Evolutionary conservation across 2,329 filamentous ascomycete genomes (phyloP).

Genomic region (Xylariaceae sp.): DNA sequence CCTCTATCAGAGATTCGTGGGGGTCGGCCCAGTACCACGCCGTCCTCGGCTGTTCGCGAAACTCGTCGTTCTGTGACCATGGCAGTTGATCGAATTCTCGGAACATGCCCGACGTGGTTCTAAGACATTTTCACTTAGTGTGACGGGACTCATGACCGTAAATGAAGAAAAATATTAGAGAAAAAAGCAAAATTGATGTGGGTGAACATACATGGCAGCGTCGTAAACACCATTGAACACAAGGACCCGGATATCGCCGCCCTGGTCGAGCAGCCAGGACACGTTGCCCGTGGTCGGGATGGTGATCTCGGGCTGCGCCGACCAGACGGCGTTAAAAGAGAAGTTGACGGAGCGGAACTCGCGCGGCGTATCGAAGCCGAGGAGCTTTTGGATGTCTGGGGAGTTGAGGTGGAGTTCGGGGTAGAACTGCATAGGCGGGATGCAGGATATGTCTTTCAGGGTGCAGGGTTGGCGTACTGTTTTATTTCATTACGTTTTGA

Average conservation of each 20-base stretch:
- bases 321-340: slow-evolving; percentile 8
- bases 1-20: background rate
- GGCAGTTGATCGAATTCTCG: slow-evolving; percentile 8
- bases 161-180: background rate
- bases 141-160: background rate
- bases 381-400: slow-evolving; percentile 6
- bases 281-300: slow-evolving; percentile 11
- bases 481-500: background rate
- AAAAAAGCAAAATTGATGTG: background rate
- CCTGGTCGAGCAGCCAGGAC: slow-evolving; percentile 9
- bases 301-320: slow-evolving; percentile 5
- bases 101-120: slow-evolving; percentile 8
- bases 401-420: slow-evolving; percentile 4
- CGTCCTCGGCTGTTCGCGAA: slow-evolving; percentile 4
- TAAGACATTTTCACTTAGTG: background rate
- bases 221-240: slow-evolving; percentile 13
- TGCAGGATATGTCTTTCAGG: slow-evolving; percentile 5
- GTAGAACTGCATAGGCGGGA: slow-evolving; percentile 8
- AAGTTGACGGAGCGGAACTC: slow-evolving; percentile 7
- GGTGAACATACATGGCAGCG: slow-evolving; percentile 8
- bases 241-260: slow-evolving; percentile 3
- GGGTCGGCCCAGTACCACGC: slow-evolving; percentile 7
- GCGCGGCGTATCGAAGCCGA: slow-evolving; percentile 8
- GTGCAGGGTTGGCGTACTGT: slow-evolving; percentile 8
- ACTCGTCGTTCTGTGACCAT: slow-evolving; percentile 6